Percentiles rank a stretch among this genome's conserved stretches.
Evolutionary conservation across 73 alveolate genomes (phyloP).

Genomic region (Blepharisma stoltei): DNA sequence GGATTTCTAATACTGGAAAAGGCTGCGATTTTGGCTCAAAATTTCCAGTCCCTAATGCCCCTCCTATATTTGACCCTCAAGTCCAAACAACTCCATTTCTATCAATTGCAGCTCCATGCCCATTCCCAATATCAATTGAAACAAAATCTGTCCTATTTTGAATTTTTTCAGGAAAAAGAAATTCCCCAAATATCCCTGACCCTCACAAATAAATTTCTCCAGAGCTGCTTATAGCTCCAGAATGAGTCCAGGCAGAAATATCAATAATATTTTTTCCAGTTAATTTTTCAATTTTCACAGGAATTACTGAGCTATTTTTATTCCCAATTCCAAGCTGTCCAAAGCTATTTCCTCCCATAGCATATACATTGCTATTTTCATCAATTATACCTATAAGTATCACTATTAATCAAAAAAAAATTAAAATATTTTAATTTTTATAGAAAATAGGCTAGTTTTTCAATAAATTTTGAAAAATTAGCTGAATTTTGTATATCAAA

Average conservation of each 20-base stretch:
- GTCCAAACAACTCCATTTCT: slow-evolving; percentile 38
- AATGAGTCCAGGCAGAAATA: slow-evolving; percentile 63
- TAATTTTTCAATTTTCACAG: slow-evolving; percentile 33
- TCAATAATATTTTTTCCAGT: slow-evolving; percentile 37
- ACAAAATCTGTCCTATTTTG: neutral
- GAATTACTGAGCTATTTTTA: slow-evolving; percentile 36
- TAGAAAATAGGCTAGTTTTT: too few relatives aligned
- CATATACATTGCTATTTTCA: slow-evolving; percentile 67
- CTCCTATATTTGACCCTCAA: slow-evolving; percentile 64
- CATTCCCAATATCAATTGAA: slow-evolving; percentile 42
- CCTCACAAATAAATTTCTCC: slow-evolving; percentile 58
- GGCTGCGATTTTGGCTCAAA: slow-evolving; percentile 26
- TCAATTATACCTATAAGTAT: too few relatives aligned
- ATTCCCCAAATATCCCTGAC: slow-evolving; percentile 58
- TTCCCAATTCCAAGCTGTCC: slow-evolving; percentile 84
- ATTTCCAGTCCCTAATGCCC: slow-evolving; percentile 58
- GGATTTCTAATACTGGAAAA: slow-evolving; percentile 10
- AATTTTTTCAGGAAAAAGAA: slow-evolving; percentile 36
- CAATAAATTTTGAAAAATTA: too few relatives aligned
- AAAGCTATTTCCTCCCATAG: slow-evolving; percentile 77
- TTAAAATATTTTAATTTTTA: too few relatives aligned
- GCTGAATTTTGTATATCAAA: too few relatives aligned
- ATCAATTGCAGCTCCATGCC: slow-evolving; percentile 43
- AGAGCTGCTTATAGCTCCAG: slow-evolving; percentile 54
- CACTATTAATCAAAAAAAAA: too few relatives aligned